phyloP scores from a whole-genome alignment of 176 grass and related monocot species.

The Cocos nucifera region DNA sequence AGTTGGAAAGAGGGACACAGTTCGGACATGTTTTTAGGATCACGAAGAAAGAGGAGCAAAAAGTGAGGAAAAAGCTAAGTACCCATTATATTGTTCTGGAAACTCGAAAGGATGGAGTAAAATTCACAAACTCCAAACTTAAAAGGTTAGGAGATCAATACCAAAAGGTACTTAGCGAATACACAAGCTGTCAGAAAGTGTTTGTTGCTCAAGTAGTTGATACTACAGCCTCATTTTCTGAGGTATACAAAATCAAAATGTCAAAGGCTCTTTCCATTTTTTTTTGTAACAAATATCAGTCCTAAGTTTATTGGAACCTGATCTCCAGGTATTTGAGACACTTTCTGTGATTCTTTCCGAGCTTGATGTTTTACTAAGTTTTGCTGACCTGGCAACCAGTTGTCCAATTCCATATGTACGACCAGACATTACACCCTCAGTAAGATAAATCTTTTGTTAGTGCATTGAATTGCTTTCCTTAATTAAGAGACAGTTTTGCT shows the following conservation, averaged over 20 bases:
- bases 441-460: conserved; percentile 39
- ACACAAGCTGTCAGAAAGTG: conserved; percentile 66
- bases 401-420: conserved; percentile 83
- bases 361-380: conserved; percentile 91
- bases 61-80: conserved; percentile 82
- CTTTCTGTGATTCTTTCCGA: conserved; percentile 65
- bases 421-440: conserved; percentile 74
- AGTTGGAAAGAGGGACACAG: conserved; percentile 81
- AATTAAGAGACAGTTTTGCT: not conserved
- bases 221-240: conserved; percentile 62
- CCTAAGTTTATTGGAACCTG: conserved; percentile 11
- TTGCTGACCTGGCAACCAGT: conserved; percentile 81
- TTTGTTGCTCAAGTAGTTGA: conserved; percentile 59
- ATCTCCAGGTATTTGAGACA: conserved; percentile 66
- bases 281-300: conserved; percentile 6
- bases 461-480: conserved; percentile 11
- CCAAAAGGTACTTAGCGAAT: conserved; percentile 58
- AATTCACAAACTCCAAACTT: conserved; percentile 82
- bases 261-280: conserved; percentile 13
- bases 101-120: conserved; percentile 96
- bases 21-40: conserved; percentile 97
- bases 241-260: conserved; percentile 44
- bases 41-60: conserved; percentile 98
- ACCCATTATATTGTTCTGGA: conserved; percentile 77
- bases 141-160: conserved; percentile 92